Evolutionary conservation across 208 protist species (phyloP).

Genomic region (Blechomonas ayalai): DNA sequence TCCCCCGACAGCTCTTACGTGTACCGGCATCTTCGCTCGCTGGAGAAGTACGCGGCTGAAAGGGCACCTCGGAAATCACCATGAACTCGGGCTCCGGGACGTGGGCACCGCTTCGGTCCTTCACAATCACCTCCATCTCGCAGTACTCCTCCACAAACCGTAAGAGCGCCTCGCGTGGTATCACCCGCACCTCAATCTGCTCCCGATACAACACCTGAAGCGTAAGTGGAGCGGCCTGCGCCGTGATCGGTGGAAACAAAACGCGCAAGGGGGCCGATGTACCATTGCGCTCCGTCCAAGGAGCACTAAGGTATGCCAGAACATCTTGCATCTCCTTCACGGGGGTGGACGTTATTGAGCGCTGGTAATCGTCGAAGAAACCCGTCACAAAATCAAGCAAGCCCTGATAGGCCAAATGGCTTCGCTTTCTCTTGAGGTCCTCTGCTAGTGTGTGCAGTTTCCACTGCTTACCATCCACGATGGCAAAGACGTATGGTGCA

Average conservation of each 20-base stretch:
- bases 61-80: slow-evolving; percentile 34
- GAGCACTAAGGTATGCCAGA: slow-evolving; percentile 42
- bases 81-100: slow-evolving; percentile 67
- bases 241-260: slow-evolving; percentile 32
- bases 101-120: slow-evolving; percentile 41
- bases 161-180: slow-evolving; percentile 37
- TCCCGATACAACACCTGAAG: slow-evolving; percentile 45
- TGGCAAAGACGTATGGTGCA: slow-evolving; percentile 30
- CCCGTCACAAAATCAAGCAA: slow-evolving; percentile 67
- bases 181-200: slow-evolving; percentile 26
- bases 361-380: slow-evolving; percentile 58
- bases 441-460: slow-evolving; percentile 29
- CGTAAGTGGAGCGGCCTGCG: slow-evolving; percentile 45
- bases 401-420: slow-evolving; percentile 18
- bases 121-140: slow-evolving; percentile 45
- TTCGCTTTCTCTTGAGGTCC: slow-evolving; percentile 22
- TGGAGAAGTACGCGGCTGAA: too few relatives aligned
- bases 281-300: slow-evolving; percentile 17
- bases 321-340: slow-evolving; percentile 20
- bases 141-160: slow-evolving; percentile 68
- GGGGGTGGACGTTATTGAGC: slow-evolving; percentile 18
- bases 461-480: slow-evolving; percentile 69
- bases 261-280: slow-evolving; percentile 3
- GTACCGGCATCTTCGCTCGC: slow-evolving; percentile 4
- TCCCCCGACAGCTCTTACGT: slow-evolving; percentile 26